Evolutionary conservation across 192 early-diverging fungal genomes (phyloP), one percentile per base, ranked within the genome.

Genomic region (Podila verticillata): DNA sequence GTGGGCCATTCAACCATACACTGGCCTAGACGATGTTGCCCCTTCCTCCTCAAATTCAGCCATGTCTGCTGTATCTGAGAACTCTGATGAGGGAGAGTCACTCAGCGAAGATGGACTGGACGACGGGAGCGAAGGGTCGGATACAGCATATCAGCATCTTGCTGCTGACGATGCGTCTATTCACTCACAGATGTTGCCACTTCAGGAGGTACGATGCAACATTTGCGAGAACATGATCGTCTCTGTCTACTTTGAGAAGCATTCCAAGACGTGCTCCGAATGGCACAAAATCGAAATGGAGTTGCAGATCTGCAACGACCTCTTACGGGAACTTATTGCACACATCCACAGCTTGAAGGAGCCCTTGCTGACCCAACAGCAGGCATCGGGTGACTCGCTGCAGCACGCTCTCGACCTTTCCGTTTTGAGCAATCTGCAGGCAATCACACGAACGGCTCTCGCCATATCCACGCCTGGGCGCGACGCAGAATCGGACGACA

Each of bases 221-320:
- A 90, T 96, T 29, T 96, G 95, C 63, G 95, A 96, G 66, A 81
- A 89, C 48, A 86, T 81, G 51, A 85, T 94, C 48, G 91, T 93
- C 8, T 88, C 88, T 9, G 67, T 89, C 5, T 86, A 91, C 48
- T 96, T 96, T 78, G 91, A 93, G 71, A 87, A 89, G 70, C 95
- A 96, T 77, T 86, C 87, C 39, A 83, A 83, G 54, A 65, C 83
- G 3, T 96, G 95, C 75, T 83, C 86, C 13, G 90, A 93, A 44
- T 88, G 94, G 48, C 92, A 96, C 84, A 87, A 92, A 48, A 85
- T 83, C 5, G 93, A 95, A 75, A 93, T 90, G 87, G 93, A 95
- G 49, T 75, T 95, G 15, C 82, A 82, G n/a, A 77, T 94, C 19
- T 87, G 89, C 26, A 93, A 95, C 70, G 94, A 96, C 39, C 85